Conservation (phyloP, 2,329 filamentous ascomycete genomes). For the Beauveria sp. region DNA sequence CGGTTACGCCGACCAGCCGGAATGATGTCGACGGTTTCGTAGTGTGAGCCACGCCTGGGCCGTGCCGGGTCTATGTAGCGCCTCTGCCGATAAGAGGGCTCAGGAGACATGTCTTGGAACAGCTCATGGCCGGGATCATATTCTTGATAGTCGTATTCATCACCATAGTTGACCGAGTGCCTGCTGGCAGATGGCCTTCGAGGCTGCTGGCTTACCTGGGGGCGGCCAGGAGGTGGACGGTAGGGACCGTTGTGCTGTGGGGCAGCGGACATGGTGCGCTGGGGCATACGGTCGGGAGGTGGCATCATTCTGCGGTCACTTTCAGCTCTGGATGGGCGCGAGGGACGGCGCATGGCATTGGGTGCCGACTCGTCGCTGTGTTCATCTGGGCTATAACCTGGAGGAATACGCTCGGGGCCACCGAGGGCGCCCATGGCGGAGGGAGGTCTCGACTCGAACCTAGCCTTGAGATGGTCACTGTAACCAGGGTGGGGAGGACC, state of each 20-base stretch:
- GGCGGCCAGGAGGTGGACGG: constrained; percentile 20
- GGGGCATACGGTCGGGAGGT: constrained; percentile 31
- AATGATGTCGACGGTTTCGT: constrained; percentile 33
- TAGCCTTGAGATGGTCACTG: constrained; percentile 24
- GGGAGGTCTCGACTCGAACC: constrained; percentile 28
- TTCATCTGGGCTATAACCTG: constrained; percentile 30
- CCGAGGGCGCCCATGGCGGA: constrained; percentile 33
- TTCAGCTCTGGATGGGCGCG: constrained; percentile 32
- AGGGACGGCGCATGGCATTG: constrained; percentile 32
- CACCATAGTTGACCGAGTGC: constrained; percentile 26
- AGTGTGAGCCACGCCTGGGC: constrained; percentile 28
- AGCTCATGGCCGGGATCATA: constrained; percentile 26
- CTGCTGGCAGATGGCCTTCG: constrained; percentile 21
- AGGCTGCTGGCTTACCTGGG: constrained; percentile 18
- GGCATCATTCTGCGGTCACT: constrained; percentile 43
- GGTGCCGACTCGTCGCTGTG: constrained; percentile 33
- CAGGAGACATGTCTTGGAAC: constrained; percentile 32
- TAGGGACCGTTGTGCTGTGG: constrained; percentile 22
- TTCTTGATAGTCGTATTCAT: constrained; percentile 32
- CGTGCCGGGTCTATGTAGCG: constrained; percentile 25
- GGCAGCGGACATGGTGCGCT: constrained; percentile 27
- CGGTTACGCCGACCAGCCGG: constrained; percentile 28
- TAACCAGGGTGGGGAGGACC: constrained; percentile 19
- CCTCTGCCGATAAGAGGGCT: constrained; percentile 25
- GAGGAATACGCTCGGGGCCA: constrained; percentile 17